Evolutionary conservation across 1,284 basidiomycete genomes (phyloP), one percentile per base, ranked within the genome.

Genomic region (Cutaneotrichosporon dermatis): DNA sequence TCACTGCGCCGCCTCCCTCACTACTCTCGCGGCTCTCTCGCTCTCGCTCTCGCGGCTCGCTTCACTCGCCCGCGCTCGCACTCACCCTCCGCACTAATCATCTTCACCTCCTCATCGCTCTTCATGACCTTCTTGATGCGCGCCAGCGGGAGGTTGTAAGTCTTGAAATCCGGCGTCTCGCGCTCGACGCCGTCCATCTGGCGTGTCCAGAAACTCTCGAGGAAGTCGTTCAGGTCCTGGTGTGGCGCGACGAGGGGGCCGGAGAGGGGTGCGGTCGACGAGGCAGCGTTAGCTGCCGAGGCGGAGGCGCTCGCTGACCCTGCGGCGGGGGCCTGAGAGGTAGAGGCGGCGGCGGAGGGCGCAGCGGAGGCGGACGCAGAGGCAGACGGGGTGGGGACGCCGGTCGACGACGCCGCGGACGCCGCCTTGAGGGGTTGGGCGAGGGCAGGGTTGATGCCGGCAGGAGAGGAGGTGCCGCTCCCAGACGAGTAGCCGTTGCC

Each of bases 101-200:
- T 96, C 91, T 92, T 92, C 64, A 96, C 91, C 69, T 95, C 92
- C 25, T 92, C 92, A 80, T 96, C 92, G 75, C 88, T 92, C 83
- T 96, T 96, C 90, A 96, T 96, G 65, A 96, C 93, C 77, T 96
- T 95, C 82, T 96, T 96, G 69, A 96, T 95, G 72, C 92, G 82
- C 12, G 92, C 92, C 39, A 96, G 58, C 8, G 77, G 77, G 16
- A 76, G 59, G 55, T 66, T 69, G 64, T 73, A 75, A 34, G 66
- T 72, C 67, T 74, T 75, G 51, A 74, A 76, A 60, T 74, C 73
- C 15, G 69, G 72, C 48, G 65, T 72, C 55, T 73, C 74, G 54
- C 67, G 62, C 63, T 79, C 77, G 12, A 76, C 75, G 34, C 59
- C 63, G 51, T 75, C 73, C 74, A 78, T 77, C 68, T 77, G 76